phyloP scores from a whole-genome alignment of 1,139 yeast genomes.

The Zhuliangozyma parablackwelliae region DNA sequence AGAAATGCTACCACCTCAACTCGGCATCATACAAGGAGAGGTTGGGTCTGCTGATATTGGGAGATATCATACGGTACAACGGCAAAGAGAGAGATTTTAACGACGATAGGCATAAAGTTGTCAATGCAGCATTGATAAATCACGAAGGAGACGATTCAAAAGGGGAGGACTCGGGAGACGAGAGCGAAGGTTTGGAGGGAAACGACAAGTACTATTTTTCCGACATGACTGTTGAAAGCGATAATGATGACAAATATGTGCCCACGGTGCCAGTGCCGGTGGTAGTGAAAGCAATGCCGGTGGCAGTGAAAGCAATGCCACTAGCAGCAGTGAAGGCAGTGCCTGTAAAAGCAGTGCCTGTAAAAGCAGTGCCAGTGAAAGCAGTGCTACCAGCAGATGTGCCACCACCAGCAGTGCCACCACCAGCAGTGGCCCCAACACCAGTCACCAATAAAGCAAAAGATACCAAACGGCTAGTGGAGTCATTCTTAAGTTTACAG shows the following conservation, averaged over 20 bases:
- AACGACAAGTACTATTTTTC: slow-evolving; percentile 39
- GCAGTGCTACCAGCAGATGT: too few relatives aligned
- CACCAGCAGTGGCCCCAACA: slow-evolving; percentile 4
- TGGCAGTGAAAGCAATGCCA: slow-evolving; percentile 2
- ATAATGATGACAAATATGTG: slow-evolving; percentile 16
- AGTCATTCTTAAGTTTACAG: slow-evolving; percentile 22
- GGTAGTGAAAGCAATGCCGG: slow-evolving; percentile 2
- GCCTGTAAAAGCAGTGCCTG: too few relatives aligned
- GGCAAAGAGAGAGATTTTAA: slow-evolving; percentile 77
- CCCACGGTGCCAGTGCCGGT: background rate
- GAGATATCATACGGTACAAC: slow-evolving; percentile 71
- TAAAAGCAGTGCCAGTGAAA: too few relatives aligned
- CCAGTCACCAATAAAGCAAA: slow-evolving; percentile 11
- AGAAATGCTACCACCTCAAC: slow-evolving; percentile 58
- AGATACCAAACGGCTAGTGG: slow-evolving; percentile 21
- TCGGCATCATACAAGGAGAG: slow-evolving; percentile 64
- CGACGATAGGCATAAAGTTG: slow-evolving; percentile 66
- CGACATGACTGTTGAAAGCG: slow-evolving; percentile 41
- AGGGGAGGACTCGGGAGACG: slow-evolving; percentile 14
- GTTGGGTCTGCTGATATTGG: slow-evolving; percentile 70
- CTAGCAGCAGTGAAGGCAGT: background rate
- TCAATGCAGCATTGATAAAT: slow-evolving; percentile 52
- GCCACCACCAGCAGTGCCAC: too few relatives aligned
- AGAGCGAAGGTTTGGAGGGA: slow-evolving; percentile 31
- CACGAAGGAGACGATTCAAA: slow-evolving; percentile 17